These are phyloP conservation scores for Phylloporus sp. DNA, from an alignment of 768 basidiomycete genomes.

Conservation along the genomic window DNA sequence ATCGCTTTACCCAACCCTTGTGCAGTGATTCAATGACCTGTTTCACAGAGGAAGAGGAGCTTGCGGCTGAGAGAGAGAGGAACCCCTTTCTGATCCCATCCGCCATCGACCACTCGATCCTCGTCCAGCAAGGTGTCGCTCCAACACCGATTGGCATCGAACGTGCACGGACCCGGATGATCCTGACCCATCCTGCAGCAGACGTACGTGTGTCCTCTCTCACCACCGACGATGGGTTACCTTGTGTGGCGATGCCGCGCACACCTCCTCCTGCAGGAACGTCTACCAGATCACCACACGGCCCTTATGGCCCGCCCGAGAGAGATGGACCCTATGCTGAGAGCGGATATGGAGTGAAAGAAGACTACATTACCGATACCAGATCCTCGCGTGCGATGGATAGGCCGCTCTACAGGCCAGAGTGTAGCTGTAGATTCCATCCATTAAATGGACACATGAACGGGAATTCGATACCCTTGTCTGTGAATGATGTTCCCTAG, in stretches of 20 bases:
- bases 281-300: background rate
- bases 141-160: constrained; percentile 4
- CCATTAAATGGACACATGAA: background rate
- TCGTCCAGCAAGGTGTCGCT: constrained; percentile 3
- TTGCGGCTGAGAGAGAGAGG: background rate
- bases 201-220: no score
- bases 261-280: constrained; percentile 1
- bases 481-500: no score
- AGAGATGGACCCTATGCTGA: background rate
- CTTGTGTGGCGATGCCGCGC: background rate
- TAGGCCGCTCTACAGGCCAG: background rate
- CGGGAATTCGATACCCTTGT: background rate
- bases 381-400: constrained; percentile 6
- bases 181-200: constrained; percentile 1
- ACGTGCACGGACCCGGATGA: constrained; percentile 9
- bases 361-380: background rate
- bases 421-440: background rate
- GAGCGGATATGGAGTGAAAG: background rate
- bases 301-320: background rate
- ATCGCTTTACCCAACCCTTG: background rate
- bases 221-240: background rate
- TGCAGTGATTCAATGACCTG: background rate
- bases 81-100: constrained; percentile 6
- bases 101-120: background rate
- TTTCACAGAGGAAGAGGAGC: background rate